Percentiles rank a stretch among this genome's conserved stretches.
Evolutionary conservation across 306 rosid species (phyloP).

Genomic region (Fagus sylvatica): DNA sequence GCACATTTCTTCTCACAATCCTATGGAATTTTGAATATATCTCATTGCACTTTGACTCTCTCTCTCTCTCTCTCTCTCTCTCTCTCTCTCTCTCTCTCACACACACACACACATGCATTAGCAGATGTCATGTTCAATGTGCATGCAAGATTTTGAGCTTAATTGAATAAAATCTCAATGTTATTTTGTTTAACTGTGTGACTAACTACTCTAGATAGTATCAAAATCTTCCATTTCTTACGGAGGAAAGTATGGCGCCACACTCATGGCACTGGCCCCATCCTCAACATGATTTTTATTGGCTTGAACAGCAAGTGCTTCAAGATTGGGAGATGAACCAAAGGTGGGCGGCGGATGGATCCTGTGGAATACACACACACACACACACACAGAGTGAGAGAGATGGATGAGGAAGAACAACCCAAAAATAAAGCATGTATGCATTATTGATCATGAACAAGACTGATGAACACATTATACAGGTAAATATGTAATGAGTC

Average conservation of each 20-base stretch:
- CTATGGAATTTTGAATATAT: not conserved
- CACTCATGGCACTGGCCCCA: slow-evolving; percentile 59
- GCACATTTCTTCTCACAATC: not conserved
- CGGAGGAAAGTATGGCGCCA: slow-evolving; percentile 49
- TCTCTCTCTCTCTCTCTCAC: not conserved
- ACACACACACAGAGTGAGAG: slow-evolving; percentile 17
- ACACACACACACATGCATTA: not conserved
- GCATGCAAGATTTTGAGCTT: not conserved
- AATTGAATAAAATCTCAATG: slow-evolving; percentile 1
- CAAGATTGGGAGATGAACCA: slow-evolving; percentile 90
- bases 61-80: not conserved
- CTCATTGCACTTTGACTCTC: not conserved
- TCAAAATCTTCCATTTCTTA: slow-evolving; percentile 32
- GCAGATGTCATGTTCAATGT: not conserved
- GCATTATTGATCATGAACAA: not conserved
- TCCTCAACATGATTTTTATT: slow-evolving; percentile 56
- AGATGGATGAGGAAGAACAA: slow-evolving; percentile 4
- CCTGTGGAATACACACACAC: slow-evolving; percentile 36
- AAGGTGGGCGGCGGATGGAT: slow-evolving; percentile 93
- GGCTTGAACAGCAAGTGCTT: slow-evolving; percentile 61
- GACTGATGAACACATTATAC: slow-evolving; percentile 5
- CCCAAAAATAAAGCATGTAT: not conserved
- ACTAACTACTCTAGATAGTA: not conserved
- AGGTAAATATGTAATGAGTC: slow-evolving; percentile 20
- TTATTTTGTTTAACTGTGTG: not conserved